phyloP scores from a whole-genome alignment of 164 flowering plant species.

The Piper betle region DNA sequence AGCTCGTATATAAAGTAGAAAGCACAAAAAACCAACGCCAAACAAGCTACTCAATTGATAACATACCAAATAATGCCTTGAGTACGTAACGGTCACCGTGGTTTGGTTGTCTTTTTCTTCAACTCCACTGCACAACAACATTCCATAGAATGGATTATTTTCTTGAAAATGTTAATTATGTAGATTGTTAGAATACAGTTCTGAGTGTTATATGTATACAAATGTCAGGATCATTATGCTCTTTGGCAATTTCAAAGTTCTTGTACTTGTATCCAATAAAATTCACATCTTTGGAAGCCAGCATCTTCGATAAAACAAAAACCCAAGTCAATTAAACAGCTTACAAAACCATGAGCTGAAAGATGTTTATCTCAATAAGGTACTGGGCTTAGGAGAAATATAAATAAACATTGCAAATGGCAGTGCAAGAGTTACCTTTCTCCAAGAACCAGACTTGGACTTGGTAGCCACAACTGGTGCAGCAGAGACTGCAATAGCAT shows the following conservation, averaged over 20 bases:
- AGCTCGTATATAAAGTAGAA: background rate
- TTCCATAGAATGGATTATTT: too few species aligned
- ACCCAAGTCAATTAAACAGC: background rate
- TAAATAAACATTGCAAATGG: too few species aligned
- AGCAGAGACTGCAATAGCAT: background rate
- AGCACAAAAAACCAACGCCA: background rate
- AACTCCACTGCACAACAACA: conserved; percentile 24
- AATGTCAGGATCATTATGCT: too few species aligned
- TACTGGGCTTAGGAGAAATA: too few species aligned
- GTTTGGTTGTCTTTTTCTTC: conserved; percentile 28
- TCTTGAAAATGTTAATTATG: too few species aligned
- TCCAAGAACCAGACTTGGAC: background rate
- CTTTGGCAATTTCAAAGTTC: background rate
- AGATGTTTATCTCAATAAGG: too few species aligned
- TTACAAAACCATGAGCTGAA: too few species aligned
- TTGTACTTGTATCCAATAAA: background rate
- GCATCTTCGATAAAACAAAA: background rate
- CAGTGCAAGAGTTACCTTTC: background rate
- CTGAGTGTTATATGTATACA: too few species aligned
- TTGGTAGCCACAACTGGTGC: background rate
- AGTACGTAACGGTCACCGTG: conserved; percentile 31
- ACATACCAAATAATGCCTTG: conserved; percentile 33
- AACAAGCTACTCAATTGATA: background rate
- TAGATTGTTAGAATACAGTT: too few species aligned
- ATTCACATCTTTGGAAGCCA: background rate